Evolutionary conservation across 768 basidiomycete genomes (phyloP), one percentile per base, ranked within the genome.

Genomic region (Dioszegia crocea): DNA sequence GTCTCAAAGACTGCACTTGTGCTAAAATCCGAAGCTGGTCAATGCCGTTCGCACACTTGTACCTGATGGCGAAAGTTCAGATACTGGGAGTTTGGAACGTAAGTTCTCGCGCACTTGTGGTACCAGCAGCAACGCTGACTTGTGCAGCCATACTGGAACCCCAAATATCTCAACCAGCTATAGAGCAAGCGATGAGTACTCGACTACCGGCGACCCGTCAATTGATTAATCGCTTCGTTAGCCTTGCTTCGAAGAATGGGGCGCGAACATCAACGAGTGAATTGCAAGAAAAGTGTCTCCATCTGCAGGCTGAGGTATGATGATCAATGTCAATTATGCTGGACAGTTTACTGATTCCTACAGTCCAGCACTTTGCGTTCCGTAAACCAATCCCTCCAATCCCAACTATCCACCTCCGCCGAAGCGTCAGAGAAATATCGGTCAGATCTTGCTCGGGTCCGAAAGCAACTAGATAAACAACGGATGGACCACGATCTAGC

Each of bases 401-500:
- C 58, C 8, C 65, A 69, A 45, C 38, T 74, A 33, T 51, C 49
- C 2, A 29, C 50, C 14, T 23, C 68, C 1, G 52, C 47, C 17
- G 57, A 65, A 27, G 50, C 67, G 5, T 44, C 58, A 21, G 65
- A 67, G 48, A 36, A 38, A 27, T 33, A 67, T 2, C 62, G 66
- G 26, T 48, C 58, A 17, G 72, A 71, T 50, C 44, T 74, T 38
- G 41, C 52, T 8, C 50, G 59, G n/a, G 65, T 64, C 1, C 57
- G 67, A 40, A 74, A 74, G 47, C 36, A 65, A 3, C 21, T 71
- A 30, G 72, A 74, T 58, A 44, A 64, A 26, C 68, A 73, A 52
- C 68, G 64, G 39, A 73, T 73, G 71, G 71, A 70, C 30, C 65
- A 66, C 30, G 71, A 73, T 41, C 70, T 66, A 47, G 68, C 62